A percentile compares a stretch with the other conserved stretches of the same genome.
phyloP scores from a whole-genome alignment of 2,329 filamentous ascomycete genomes.

The Calonectria pseudoreteaudii region DNA sequence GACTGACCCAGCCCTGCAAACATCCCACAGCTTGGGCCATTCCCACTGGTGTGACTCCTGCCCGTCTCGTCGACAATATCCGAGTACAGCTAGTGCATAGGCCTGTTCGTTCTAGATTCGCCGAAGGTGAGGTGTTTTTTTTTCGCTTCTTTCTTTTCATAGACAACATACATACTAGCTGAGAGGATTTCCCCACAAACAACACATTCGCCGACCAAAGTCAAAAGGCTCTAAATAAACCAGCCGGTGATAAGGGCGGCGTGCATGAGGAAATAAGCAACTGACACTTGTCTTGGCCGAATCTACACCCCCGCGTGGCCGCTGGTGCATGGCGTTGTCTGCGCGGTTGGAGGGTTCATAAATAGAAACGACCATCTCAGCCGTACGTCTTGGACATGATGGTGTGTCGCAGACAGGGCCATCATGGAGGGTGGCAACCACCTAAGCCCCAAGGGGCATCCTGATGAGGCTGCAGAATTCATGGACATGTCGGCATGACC shows the following conservation, averaged over 20 bases:
- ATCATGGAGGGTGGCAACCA: conserved; percentile 2
- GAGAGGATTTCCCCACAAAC: neutral
- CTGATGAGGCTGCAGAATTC: conserved; percentile 6
- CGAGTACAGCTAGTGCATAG: neutral
- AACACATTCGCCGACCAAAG: neutral
- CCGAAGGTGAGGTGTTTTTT: neutral
- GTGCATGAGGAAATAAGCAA: conserved; percentile 8
- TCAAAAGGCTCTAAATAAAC: neutral
- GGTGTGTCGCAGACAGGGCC: neutral
- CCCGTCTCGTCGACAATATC: neutral
- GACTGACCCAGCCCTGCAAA: neutral
- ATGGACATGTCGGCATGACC: conserved; percentile 6
- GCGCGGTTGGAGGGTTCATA: conserved; percentile 23
- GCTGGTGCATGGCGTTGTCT: neutral
- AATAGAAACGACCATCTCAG: conserved; percentile 36
- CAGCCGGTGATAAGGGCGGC: conserved; percentile 13
- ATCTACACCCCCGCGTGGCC: conserved; percentile 17
- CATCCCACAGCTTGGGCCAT: conserved; percentile 3
- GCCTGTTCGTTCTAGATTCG: neutral
- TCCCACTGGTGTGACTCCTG: neutral
- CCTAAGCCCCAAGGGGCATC: neutral
- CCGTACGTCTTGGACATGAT: neutral
- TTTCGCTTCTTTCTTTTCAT: neutral
- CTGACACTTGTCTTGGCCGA: conserved; percentile 19
- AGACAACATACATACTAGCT: neutral